Base-by-base conservation (phyloP, 768 basidiomycete genomes). In the Pholiota molesta region DNA sequence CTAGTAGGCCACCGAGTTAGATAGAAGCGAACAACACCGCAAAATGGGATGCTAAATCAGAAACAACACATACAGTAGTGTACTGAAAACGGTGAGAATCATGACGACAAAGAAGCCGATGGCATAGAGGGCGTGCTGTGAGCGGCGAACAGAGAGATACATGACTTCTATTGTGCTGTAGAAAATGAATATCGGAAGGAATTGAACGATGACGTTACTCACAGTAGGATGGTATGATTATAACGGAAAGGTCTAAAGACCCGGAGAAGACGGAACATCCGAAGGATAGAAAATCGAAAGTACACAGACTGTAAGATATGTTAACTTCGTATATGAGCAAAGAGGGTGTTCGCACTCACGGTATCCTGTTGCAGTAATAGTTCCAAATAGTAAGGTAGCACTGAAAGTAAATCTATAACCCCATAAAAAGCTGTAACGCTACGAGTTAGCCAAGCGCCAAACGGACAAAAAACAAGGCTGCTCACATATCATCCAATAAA, bases 161-260 rank as follows among this genome's bases (percentile, higher is more conserved):
- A 97, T 97, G 68, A 94, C 92, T 78, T 94, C 91, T 53, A 94
- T 94, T 0, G 92, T 94, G 51, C 91, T 92, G 11, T 10, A 13
- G 5, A 5, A 17, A 59, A 19, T 51, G 13, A 60, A 67, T 51
- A 61, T 44, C 6, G 33, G 14, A 55, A 26, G 14, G 60, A 6
- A 26, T 17, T 21, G 53, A 19, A 39, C 28, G 14, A 6, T 19
- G 45, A 4, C 7, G 35, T 7, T 8, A 52, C 91, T 59, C 73
- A 93, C 87, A 94, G 75, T n/a, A 94, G 81, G 60, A 94, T 87
- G 16, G 89, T 91, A 66, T 88, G 87, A 64, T 88, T 92, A 68
- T 94, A 88, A 60, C 88, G 85, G 82, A 97, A 97, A 0, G 95
- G 93, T 52, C 92, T 79, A 75, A 97, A 97, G 7, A 96, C 94